A percentile compares a stretch with the other conserved stretches of the same genome.
These are phyloP conservation scores for Kalmanozyma brasiliensis DNA, from an alignment of 1,284 basidiomycete genomes.

Conservation along the genomic window DNA sequence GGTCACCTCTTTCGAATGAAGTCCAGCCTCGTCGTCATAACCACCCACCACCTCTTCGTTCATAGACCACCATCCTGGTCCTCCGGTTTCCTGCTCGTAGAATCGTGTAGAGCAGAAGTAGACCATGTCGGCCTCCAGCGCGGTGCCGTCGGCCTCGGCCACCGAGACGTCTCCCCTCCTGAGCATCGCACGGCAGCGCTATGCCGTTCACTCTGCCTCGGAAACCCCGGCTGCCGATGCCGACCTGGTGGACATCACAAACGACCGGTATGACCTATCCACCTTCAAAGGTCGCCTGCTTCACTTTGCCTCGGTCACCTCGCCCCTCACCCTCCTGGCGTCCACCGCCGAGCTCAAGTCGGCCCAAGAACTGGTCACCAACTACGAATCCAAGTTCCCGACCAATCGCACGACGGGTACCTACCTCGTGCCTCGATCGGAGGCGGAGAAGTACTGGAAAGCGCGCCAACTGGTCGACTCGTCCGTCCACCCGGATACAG, in stretches of 20 bases:
- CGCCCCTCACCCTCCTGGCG: slow-evolving; percentile 71
- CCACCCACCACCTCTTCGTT: no score
- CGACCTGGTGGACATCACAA: slow-evolving; percentile 44
- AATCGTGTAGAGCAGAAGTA: no score
- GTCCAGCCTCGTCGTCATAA: no score
- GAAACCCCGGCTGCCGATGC: slow-evolving; percentile 13
- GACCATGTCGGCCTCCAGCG: slow-evolving; percentile 21
- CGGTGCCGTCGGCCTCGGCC: slow-evolving; percentile 7
- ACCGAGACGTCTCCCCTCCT: slow-evolving; percentile 29
- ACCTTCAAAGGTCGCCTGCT: slow-evolving; percentile 69
- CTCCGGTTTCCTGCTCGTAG: no score
- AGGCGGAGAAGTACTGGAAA: slow-evolving; percentile 55
- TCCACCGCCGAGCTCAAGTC: slow-evolving; percentile 52
- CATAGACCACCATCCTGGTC: no score
- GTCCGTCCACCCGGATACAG: slow-evolving; percentile 70
- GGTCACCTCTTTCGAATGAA: no score
- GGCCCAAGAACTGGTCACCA: slow-evolving; percentile 40
- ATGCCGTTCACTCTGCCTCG: slow-evolving; percentile 22
- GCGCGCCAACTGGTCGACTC: slow-evolving; percentile 66
- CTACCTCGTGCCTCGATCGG: slow-evolving; percentile 27
- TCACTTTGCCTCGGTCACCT: slow-evolving; percentile 72
- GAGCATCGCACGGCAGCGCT: slow-evolving; percentile 28
- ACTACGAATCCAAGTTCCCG: slow-evolving; percentile 39
- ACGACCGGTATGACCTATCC: slow-evolving; percentile 42
- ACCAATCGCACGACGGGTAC: slow-evolving; percentile 23